Percentiles rank a stretch among this genome's conserved stretches.
Conservation (phyloP, 2,329 filamentous ascomycete species). For the Fusarium coicis region DNA sequence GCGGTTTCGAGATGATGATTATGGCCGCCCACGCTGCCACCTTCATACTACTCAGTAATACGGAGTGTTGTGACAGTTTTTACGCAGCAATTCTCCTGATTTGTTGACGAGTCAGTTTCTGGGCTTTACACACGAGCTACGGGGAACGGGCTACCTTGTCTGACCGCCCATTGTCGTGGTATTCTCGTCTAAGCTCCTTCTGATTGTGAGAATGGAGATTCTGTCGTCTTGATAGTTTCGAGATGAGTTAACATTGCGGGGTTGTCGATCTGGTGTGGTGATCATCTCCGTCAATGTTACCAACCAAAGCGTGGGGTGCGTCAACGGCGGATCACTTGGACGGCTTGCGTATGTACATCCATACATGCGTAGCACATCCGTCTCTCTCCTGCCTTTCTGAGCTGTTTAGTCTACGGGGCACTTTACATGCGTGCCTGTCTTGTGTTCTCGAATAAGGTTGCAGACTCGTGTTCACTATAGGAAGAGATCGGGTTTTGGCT, state of each 20-base stretch:
- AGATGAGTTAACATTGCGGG: conserved; percentile 34
- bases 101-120: conserved; percentile 11
- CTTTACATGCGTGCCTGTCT: not conserved
- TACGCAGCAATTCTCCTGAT: not conserved
- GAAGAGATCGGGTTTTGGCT: not conserved
- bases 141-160: not conserved
- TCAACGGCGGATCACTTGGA: conserved; percentile 26
- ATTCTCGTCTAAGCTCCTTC: not conserved
- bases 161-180: not conserved
- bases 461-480: not conserved
- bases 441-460: not conserved
- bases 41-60: not conserved
- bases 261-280: conserved; percentile 42
- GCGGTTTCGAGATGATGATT: not conserved
- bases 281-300: conserved; percentile 31
- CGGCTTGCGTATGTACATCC: not conserved
- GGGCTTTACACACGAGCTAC: not conserved
- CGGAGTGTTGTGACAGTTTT: not conserved
- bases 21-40: not conserved
- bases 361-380: not conserved
- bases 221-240: not conserved
- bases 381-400: not conserved
- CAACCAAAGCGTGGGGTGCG: conserved; percentile 37
- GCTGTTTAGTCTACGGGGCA: not conserved
- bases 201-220: not conserved